Percentiles rank a stretch among this genome's conserved stretches.
phyloP scores from a whole-genome alignment of 805 yeast species.

The Jamesozyma spencerorum region DNA sequence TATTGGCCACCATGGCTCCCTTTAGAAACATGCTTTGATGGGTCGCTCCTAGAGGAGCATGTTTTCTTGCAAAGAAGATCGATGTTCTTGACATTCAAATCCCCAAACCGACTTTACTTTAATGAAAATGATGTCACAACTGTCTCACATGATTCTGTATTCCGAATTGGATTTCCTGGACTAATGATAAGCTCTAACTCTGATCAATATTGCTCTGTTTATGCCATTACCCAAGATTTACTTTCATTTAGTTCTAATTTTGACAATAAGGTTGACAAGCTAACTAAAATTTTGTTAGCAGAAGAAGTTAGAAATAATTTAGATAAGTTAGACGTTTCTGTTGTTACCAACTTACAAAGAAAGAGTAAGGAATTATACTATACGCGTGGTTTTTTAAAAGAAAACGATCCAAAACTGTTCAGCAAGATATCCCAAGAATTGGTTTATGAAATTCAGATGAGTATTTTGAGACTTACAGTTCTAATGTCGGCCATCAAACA shows the following conservation, averaged over 20 bases:
- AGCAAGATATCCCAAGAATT: conserved; percentile 33
- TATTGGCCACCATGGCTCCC: conserved; percentile 66
- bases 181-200: conserved; percentile 47
- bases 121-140: conserved; percentile 23
- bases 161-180: conserved; percentile 35
- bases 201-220: conserved; percentile 46
- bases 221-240: conserved; percentile 40
- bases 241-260: conserved; percentile 30
- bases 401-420: conserved; percentile 27
- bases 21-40: conserved; percentile 49
- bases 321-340: conserved; percentile 29
- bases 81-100: conserved; percentile 38
- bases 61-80: conserved; percentile 46
- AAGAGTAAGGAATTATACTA: conserved; percentile 36
- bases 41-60: conserved; percentile 34
- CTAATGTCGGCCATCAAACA: conserved; percentile 36
- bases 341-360: conserved; percentile 42
- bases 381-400: conserved; percentile 35
- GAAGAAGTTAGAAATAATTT: conserved; percentile 38
- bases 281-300: conserved; percentile 45
- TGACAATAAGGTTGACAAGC: conserved; percentile 35
- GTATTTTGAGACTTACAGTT: conserved; percentile 34
- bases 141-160: conserved; percentile 23
- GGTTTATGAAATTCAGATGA: conserved; percentile 29
- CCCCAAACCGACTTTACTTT: conserved; percentile 45